A percentile compares a stretch with the other conserved stretches of the same genome.
Conservation (phyloP, 73 alveolate species). For the Durusdinium trenchii region DNA sequence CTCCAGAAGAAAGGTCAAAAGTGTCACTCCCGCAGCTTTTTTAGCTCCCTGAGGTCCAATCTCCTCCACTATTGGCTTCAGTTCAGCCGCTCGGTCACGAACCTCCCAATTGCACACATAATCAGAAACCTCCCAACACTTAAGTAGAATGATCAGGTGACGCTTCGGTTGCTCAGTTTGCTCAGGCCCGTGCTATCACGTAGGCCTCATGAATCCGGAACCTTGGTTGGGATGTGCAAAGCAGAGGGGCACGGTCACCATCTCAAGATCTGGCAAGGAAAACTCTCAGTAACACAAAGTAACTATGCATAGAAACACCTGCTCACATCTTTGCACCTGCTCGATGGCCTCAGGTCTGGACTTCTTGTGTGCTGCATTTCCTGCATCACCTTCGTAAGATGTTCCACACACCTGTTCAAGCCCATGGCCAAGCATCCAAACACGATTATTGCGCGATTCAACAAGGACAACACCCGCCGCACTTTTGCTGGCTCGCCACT, state of each 20-base stretch:
- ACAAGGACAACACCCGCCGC: background rate
- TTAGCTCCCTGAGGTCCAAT: background rate
- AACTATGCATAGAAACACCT: too few species aligned
- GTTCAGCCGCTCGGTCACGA: constrained; percentile 67
- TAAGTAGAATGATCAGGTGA: background rate
- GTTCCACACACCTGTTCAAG: constrained; percentile 69
- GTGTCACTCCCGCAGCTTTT: background rate
- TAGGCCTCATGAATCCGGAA: constrained; percentile 86
- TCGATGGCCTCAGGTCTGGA: too few species aligned
- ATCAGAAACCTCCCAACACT: background rate
- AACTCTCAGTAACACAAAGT: too few species aligned
- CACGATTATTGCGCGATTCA: background rate
- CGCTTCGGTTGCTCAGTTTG: background rate
- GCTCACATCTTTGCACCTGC: too few species aligned
- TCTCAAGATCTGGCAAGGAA: too few species aligned
- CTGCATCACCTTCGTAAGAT: constrained; percentile 79
- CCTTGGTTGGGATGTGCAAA: too few species aligned
- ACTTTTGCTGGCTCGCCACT: background rate
- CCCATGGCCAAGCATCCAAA: background rate
- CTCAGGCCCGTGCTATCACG: constrained; percentile 1
- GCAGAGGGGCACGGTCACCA: too few species aligned
- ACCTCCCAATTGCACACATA: background rate
- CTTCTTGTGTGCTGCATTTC: constrained; percentile 79
- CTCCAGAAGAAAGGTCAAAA: too few species aligned
- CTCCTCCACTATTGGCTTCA: constrained; percentile 82